A percentile compares a stretch with the other conserved stretches of the same genome.
These are phyloP conservation scores for Cyberlindnera lachancei DNA, from an alignment of 805 yeast species.

Conservation along the genomic window DNA sequence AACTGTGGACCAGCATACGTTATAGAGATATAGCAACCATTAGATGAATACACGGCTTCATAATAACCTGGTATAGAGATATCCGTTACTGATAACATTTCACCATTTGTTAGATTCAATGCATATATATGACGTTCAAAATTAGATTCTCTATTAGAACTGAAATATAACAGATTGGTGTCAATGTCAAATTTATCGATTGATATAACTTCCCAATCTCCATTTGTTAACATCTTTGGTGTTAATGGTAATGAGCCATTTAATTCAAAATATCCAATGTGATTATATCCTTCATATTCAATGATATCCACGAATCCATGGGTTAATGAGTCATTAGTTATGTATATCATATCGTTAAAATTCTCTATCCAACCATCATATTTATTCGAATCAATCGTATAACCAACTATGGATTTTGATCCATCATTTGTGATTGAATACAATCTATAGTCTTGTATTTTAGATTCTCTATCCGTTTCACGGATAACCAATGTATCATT, in stretches of 20 bases:
- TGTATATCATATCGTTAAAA: slow-evolving; percentile 29
- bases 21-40: slow-evolving; percentile 44
- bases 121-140: slow-evolving; percentile 49
- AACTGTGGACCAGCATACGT: slow-evolving; percentile 20
- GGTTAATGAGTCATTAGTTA: slow-evolving; percentile 22
- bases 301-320: slow-evolving; percentile 61
- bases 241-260: slow-evolving; percentile 25
- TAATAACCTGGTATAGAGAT: slow-evolving; percentile 37
- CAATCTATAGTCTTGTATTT: slow-evolving; percentile 41
- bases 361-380: slow-evolving; percentile 59
- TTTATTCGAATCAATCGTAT: slow-evolving; percentile 34
- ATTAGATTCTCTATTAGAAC: slow-evolving; percentile 48
- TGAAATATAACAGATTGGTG: slow-evolving; percentile 43
- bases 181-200: slow-evolving; percentile 39
- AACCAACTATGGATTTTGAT: slow-evolving; percentile 29
- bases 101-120: slow-evolving; percentile 30
- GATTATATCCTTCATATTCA: slow-evolving; percentile 47
- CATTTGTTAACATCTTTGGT: slow-evolving; percentile 37
- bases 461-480: slow-evolving; percentile 57
- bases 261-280: slow-evolving; percentile 53
- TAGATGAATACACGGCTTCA: slow-evolving; percentile 45
- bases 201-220: slow-evolving; percentile 45
- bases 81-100: slow-evolving; percentile 23
- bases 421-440: slow-evolving; percentile 24
- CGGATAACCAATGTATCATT: slow-evolving; percentile 45